phyloP scores from a whole-genome alignment of 331 rosid genomes.

The Stylosanthes scabra region DNA sequence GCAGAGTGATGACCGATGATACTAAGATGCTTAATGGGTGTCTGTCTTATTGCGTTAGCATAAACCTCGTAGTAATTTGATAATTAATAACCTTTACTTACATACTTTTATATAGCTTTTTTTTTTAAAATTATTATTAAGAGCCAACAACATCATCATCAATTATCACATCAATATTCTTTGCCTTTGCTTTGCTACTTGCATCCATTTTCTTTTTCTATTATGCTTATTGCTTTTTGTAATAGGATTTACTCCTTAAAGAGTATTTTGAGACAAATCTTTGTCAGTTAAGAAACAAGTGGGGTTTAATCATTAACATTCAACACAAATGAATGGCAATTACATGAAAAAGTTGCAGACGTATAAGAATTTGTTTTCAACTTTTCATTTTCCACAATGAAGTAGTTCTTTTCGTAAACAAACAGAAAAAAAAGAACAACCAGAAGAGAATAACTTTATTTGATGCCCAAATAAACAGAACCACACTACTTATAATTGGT shows the following conservation, averaged over 20 bases:
- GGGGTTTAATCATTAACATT: constrained; percentile 12
- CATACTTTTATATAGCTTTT: no score
- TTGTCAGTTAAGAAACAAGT: not conserved
- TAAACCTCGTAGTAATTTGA: no score
- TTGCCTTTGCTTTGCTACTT: constrained; percentile 12
- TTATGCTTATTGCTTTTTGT: constrained; percentile 45
- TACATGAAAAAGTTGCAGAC: constrained; percentile 5
- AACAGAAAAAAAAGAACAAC: constrained; percentile 2
- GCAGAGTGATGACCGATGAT: no score
- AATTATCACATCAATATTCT: constrained; percentile 15
- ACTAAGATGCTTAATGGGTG: no score
- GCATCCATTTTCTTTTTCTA: constrained; percentile 19
- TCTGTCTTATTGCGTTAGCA: no score
- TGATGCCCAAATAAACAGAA: constrained; percentile 50
- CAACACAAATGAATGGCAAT: not conserved
- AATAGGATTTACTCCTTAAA: constrained; percentile 34
- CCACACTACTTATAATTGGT: constrained; percentile 27
- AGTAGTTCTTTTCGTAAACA: not conserved
- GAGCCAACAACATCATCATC: constrained; percentile 45
- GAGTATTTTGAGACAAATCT: constrained; percentile 48
- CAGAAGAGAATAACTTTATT: constrained; percentile 50
- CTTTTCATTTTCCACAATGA: constrained; percentile 19
- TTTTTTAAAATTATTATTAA: no score
- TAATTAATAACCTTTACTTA: no score
- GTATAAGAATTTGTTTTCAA: constrained; percentile 8